Base-by-base conservation (phyloP, 2,329 filamentous ascomycete genomes). In the Ambrosiella xylebori region DNA sequence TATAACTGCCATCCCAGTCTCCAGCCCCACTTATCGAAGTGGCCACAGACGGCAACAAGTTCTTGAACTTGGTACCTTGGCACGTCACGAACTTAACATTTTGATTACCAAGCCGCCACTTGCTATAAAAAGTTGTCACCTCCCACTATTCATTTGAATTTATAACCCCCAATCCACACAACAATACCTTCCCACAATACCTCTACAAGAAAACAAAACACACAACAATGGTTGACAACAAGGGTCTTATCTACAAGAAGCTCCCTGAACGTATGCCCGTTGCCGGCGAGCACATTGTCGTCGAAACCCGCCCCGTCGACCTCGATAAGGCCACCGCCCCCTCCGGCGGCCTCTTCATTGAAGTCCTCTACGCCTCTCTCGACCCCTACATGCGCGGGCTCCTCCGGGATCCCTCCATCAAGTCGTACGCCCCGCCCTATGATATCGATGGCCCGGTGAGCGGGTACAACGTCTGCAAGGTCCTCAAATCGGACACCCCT, bases 341-440 rank as follows among this genome's bases (percentile, higher is more conserved):
- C 27, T 68, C 77, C 50, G 84, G 85, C 62, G 83, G 88, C 45
- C 68, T 94, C 54, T 79, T 80, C 38, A 71, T 84, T 63, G 79
- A 88, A 71, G 79, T 85, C 64, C 77, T 84, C 65, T 88, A 85
- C 69, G 75, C 82, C 63, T 90, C 86, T 45, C 85, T 85, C 71
- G 88, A 95, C 69, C 88, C 88, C 1, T 95, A 94, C 73, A 81
- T 86, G 74, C 85, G 89, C 59, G 85, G 85, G 61, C 79, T 80
- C 64, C 90, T 95, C 85, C 82, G 87, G 53, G 70, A 75, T 53
- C 66, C 85, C 6, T 68, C 73, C 40, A 65, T 71, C 66, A 80
- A 85, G 71, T 88, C 85, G 8, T 93, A 70, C 62, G 50, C 63
- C 1, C 64, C 67, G 1, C 62, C 69, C 12, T 88, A 82, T 65